Conservation (phyloP, 345 rosid species). For the Boechera divaricarpa region DNA sequence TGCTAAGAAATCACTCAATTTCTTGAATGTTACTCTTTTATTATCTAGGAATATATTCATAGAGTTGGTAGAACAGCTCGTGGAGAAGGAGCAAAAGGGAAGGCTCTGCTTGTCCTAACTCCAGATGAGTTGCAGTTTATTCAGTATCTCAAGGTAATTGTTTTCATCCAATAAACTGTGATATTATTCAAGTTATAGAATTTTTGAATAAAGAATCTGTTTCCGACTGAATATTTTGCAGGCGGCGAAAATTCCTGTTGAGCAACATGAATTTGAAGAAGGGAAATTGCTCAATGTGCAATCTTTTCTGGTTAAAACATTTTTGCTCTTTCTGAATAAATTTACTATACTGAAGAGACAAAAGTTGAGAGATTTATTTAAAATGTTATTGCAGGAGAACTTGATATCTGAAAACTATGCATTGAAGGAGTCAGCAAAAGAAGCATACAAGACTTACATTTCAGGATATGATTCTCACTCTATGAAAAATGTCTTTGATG, state of each 20-base stretch:
- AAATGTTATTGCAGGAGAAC: conserved; percentile 69
- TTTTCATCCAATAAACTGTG: conserved; percentile 7
- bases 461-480: conserved; percentile 93
- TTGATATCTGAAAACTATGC: conserved; percentile 70
- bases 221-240: conserved; percentile 32
- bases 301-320: conserved; percentile 70
- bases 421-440: conserved; percentile 83
- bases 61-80: conserved; percentile 99
- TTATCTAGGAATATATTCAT: conserved; percentile 87
- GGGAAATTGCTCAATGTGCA: conserved; percentile 75
- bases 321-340: neutral
- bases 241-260: conserved; percentile 93
- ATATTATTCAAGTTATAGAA: neutral
- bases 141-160: conserved; percentile 74
- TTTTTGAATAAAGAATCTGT: neutral
- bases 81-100: conserved; percentile 98
- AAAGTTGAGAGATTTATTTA: neutral
- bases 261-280: conserved; percentile 76
- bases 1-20: neutral
- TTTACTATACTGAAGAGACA: neutral
- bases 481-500: conserved; percentile 92
- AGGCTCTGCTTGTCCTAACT: conserved; percentile 83
- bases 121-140: conserved; percentile 87
- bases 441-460: conserved; percentile 89
- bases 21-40: neutral